Percentiles rank a stretch among this genome's conserved stretches.
Evolutionary conservation across 495 filamentous ascomycete genomes (phyloP).

Genomic region (Annulohypoxylon moriforme): DNA sequence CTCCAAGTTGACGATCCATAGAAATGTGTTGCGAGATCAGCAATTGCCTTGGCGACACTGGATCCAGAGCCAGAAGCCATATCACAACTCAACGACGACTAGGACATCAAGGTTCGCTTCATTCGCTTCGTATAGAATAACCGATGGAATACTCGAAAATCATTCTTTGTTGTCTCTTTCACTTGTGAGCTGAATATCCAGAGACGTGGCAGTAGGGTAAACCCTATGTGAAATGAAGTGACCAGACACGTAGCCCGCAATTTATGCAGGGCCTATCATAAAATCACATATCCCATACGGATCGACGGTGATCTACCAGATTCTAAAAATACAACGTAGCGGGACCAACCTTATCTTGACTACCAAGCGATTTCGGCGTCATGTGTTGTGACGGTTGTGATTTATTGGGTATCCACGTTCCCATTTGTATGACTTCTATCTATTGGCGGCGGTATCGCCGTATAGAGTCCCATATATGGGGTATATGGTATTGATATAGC

Average conservation of each 20-base stretch:
- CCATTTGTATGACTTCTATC: slow-evolving; percentile 13
- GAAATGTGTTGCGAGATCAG: not conserved
- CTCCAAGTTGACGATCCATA: not conserved
- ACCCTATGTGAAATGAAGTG: not conserved
- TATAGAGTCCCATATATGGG: not conserved
- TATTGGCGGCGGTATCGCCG: slow-evolving; percentile 7
- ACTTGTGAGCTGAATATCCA: not conserved
- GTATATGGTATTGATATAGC: not conserved
- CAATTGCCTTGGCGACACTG: not conserved
- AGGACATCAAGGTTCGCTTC: not conserved
- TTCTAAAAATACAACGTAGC: slow-evolving; percentile 4
- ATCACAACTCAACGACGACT: not conserved
- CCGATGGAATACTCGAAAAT: not conserved
- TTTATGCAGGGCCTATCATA: slow-evolving; percentile 9
- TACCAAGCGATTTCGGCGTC: slow-evolving; percentile 3
- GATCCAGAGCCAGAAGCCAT: not conserved
- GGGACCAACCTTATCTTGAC: slow-evolving; percentile 23
- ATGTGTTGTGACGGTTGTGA: not conserved
- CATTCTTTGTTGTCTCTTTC: not conserved
- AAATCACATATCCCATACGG: not conserved
- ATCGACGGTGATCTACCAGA: slow-evolving; percentile 15
- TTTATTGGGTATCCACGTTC: not conserved
- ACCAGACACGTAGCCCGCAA: slow-evolving; percentile 23
- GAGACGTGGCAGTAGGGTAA: slow-evolving; percentile 27
- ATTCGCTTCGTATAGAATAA: not conserved